Evolutionary conservation across 805 yeast genomes (phyloP), one percentile per base, ranked within the genome.

Genomic region (Jamesozyma lodderae): DNA sequence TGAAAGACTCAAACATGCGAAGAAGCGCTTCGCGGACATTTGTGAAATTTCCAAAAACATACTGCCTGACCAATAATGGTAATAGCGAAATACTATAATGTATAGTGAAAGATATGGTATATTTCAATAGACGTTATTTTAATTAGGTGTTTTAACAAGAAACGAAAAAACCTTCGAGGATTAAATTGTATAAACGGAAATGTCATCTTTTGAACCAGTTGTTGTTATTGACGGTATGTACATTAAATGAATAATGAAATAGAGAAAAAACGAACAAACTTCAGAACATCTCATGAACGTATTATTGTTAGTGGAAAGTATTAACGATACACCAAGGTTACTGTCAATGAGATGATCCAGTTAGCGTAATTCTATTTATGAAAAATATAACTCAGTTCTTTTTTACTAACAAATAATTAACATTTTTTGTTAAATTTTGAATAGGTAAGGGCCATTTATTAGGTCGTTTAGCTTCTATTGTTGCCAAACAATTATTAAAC

Each of bases 381-480:
- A n/a, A n/a, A n/a, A n/a, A n/a, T n/a, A n/a, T n/a, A n/a, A 11
- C 15, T 3, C 14, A 11, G 3, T 28, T 14, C 16, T 15, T 28
- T 15, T 16, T 13, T 28, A 15, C 13, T 28, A 16, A 3, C 15
- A 16, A 15, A 16, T 15, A 11, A 28, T 16, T 9, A 10, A 28
- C 8, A 11, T 7, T 8, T 13, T 7, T 17, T 9, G 19, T 33
- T 32, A 33, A 18, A 29, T 37, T 42, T 40, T 31, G 36, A 41
- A 58, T 52, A 72, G 81, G 79, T 79, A 88, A 92, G 86, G 98
- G 97, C 68, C 99, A 92, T 76, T 82, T 92, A 68, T 80, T 92
- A 69, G 99, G 99, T 73, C 95, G 99, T 79, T 85, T 92, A 69
- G 98, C 98, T 60, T 86, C 96, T 61, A 82, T 79, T 66, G 87